Conservation (phyloP, 2,329 filamentous ascomycete species). For the Ramularia collo-cygni region DNA sequence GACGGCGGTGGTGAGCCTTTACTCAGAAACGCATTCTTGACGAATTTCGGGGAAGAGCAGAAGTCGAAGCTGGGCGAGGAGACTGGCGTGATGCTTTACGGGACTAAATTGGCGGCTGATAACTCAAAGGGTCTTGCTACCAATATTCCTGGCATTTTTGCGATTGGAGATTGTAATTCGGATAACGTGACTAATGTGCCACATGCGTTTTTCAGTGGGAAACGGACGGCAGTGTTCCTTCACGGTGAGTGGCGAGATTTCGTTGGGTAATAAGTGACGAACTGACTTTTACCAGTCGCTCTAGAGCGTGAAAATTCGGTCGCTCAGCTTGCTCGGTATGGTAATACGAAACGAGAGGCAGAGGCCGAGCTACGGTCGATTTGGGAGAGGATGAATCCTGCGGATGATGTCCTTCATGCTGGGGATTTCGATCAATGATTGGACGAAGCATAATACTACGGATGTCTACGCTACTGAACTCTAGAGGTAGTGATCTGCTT, state of each 20-base stretch:
- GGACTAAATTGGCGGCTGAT: conserved; percentile 8
- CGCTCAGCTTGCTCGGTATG: conserved; percentile 5
- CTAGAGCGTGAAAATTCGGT: conserved; percentile 11
- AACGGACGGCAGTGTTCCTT: conserved; percentile 10
- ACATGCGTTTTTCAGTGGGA: conserved; percentile 10
- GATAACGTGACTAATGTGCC: conserved; percentile 12
- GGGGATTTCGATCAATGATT: conserved; percentile 2
- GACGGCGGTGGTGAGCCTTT: conserved; percentile 2
- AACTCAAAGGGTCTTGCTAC: conserved; percentile 8
- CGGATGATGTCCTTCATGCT: conserved; percentile 8
- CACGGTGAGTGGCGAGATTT: conserved; percentile 3
- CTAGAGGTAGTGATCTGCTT: no score
- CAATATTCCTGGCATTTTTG: conserved; percentile 10
- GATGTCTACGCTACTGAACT: no score
- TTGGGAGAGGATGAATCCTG: conserved; percentile 8
- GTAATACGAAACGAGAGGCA: conserved; percentile 2
- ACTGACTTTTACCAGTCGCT: conserved; percentile 4
- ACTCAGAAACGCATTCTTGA: conserved; percentile 9
- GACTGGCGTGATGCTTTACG: conserved; percentile 6
- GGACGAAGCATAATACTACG: no score
- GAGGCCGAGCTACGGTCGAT: conserved; percentile 3
- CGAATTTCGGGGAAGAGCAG: conserved; percentile 8
- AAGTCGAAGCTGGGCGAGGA: conserved; percentile 7
- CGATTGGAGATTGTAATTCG: conserved; percentile 10
- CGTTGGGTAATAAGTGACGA: no score